phyloP scores from a whole-genome alignment of 331 rosid species.

The Pyrus hybrid region DNA sequence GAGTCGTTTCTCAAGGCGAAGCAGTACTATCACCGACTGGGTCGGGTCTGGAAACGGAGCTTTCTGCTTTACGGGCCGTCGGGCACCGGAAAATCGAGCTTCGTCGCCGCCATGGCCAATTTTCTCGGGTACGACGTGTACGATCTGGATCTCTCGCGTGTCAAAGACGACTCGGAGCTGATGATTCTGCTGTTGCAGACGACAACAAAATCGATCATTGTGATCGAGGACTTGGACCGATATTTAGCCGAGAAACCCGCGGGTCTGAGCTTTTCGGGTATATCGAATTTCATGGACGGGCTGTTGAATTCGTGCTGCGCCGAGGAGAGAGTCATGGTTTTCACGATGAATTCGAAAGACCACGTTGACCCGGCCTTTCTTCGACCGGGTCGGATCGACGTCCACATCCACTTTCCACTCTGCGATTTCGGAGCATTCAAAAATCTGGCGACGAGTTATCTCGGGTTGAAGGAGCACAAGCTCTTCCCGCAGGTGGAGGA shows the following conservation, averaged over 20 bases:
- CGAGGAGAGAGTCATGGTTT: conserved; percentile 74
- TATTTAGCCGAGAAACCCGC: conserved; percentile 32
- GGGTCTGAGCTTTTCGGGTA: conserved; percentile 39
- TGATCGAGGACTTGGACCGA: conserved; percentile 77
- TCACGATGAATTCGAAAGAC: conserved; percentile 69
- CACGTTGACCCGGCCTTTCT: conserved; percentile 49
- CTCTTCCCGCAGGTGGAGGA: conserved; percentile 76
- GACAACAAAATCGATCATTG: conserved; percentile 52
- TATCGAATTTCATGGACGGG: conserved; percentile 85
- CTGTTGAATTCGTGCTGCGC: conserved; percentile 55
- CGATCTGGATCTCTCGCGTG: conserved; percentile 56
- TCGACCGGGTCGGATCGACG: conserved; percentile 91
- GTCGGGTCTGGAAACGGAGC: conserved; percentile 89
- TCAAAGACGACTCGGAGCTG: conserved; percentile 58
- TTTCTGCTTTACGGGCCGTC: conserved; percentile 75
- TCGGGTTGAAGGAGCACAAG: conserved; percentile 82
- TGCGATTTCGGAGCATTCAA: conserved; percentile 73
- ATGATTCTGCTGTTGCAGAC: conserved; percentile 45
- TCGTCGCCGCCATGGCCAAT: conserved; percentile 94
- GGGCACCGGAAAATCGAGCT: conserved; percentile 95
- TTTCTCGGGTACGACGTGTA: conserved; percentile 69
- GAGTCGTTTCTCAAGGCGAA: conserved; percentile 65
- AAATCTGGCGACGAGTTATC: conserved; percentile 44
- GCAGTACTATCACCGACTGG: conserved; percentile 60
- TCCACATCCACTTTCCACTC: conserved; percentile 72